Conservation (phyloP, 352 stramenopile genomes). For the Phytopythium delawarense region DNA sequence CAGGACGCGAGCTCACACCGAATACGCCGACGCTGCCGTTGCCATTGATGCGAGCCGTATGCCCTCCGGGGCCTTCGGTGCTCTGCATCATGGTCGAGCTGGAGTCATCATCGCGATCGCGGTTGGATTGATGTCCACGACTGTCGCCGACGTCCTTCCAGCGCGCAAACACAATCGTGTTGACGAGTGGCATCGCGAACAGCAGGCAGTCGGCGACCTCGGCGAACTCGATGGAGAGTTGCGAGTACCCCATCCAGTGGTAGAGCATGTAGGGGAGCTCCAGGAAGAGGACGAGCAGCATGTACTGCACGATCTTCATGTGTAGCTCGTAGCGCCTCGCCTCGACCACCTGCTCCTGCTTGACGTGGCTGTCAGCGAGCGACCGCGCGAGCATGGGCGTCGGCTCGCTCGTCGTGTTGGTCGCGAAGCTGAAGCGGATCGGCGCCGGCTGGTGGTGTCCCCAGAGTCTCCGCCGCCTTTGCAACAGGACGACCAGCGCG, state of each 20-base stretch:
- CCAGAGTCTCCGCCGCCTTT: conserved; percentile 10
- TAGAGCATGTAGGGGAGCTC: conserved; percentile 48
- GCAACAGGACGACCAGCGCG: conserved; percentile 29
- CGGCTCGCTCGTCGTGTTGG: conserved; percentile 4
- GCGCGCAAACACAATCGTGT: conserved; percentile 43
- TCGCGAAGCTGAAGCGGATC: conserved; percentile 5
- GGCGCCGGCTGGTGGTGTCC: background rate
- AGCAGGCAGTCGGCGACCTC: conserved; percentile 38
- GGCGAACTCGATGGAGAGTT: conserved; percentile 24
- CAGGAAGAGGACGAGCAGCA: conserved; percentile 37
- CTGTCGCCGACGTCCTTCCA: conserved; percentile 1
- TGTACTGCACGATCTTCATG: conserved; percentile 36
- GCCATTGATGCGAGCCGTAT: conserved; percentile 9
- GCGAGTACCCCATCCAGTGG: conserved; percentile 19
- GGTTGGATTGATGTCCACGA: background rate
- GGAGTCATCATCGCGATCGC: conserved; percentile 6
- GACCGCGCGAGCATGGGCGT: conserved; percentile 9
- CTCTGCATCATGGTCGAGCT: conserved; percentile 10
- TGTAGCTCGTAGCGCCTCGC: conserved; percentile 21
- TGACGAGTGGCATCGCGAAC: conserved; percentile 44
- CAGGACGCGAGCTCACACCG: conserved; percentile 1
- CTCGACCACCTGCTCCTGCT: conserved; percentile 2
- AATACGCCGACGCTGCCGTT: conserved; percentile 1
- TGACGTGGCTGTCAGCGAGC: conserved; percentile 6
- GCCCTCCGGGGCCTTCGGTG: conserved; percentile 7